Base-by-base conservation (phyloP, 495 filamentous ascomycete species). In the Aspergillus conjunctus region DNA sequence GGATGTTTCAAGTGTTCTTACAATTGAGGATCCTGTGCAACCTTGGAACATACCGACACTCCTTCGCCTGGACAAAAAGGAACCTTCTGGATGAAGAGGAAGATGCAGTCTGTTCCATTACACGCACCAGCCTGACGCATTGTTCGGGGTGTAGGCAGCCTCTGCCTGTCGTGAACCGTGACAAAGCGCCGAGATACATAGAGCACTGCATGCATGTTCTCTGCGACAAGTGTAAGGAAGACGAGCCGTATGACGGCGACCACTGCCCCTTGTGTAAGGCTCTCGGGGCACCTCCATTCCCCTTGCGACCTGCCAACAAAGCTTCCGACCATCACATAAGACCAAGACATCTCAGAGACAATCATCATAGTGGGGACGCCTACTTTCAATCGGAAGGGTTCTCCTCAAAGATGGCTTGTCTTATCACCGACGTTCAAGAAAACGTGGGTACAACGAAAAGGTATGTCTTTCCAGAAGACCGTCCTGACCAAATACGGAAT, bases 1-100 rank as follows among this genome's bases (percentile, higher is more conserved):
- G 72, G 11, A 61, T 78, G 21, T 76, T 83, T 41, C 75, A 78
- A 52, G 62, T 74, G 0, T 68, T 72, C n/a, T 52, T 80, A 9
- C 75, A 75, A 49, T 67, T 83, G 9, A 71, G 80, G 3, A 66
- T 74, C 7, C 63, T 83, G 6, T 81, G 78, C 60, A 81, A 81
- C 54, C 76, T 80, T 59, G 79, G 78, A 9, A 79, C 78, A 2
- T 77, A 65, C 53, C 74, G 80, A 43, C 63, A 71, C 55, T 61
- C 54, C 3, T 71, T 77, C 59, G 71, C 69, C 11, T 72, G 75
- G 73, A 64, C 65, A 43, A 63, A 66, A 54, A 65, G 67, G 8
- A 65, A 67, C 45, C 20, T 70, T 20, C 43, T 56, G 14, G 68
- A 66, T 20, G 59, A 65, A 3, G 59, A 67, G 37, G 51, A 45